phyloP scores from a whole-genome alignment of 1,139 yeast genomes.

The Cylindricascospora bacillispora region DNA sequence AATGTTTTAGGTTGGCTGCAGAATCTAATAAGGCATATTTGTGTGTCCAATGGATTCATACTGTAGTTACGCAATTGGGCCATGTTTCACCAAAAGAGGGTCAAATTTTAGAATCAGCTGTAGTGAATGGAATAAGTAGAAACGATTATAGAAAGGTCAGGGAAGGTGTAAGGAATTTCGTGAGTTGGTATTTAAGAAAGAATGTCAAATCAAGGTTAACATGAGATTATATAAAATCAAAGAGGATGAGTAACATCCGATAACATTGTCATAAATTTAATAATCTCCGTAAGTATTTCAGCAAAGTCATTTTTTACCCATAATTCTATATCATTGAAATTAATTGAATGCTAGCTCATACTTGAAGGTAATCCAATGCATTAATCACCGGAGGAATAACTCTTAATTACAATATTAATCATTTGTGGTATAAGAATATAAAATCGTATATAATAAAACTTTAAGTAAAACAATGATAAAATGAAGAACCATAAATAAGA shows the following conservation, averaged over 20 bases:
- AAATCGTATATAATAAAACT: no score
- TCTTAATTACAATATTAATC: no score
- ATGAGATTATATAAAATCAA: slow-evolving; percentile 8
- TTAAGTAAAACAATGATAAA: no score
- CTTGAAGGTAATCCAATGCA: no score
- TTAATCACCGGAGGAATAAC: no score
- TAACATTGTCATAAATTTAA: no score
- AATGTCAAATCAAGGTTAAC: slow-evolving; percentile 44
- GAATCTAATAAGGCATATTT: slow-evolving; percentile 22
- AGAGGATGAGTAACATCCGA: slow-evolving; percentile 4
- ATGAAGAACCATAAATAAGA: no score
- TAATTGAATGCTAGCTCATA: no score
- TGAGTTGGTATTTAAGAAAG: slow-evolving; percentile 72
- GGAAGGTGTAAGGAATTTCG: slow-evolving; percentile 57
- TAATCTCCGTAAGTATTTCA: no score
- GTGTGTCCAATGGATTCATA: slow-evolving; percentile 45
- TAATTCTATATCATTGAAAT: neutral
- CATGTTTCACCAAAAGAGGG: slow-evolving; percentile 56
- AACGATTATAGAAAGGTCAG: slow-evolving; percentile 68
- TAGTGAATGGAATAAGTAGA: slow-evolving; percentile 48
- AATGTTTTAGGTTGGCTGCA: slow-evolving; percentile 43
- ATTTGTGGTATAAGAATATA: no score
- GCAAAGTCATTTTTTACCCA: no score
- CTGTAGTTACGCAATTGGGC: slow-evolving; percentile 36
- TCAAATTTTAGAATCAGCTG: slow-evolving; percentile 42